These are phyloP conservation scores for Eutrema salsugineum DNA, from an alignment of 441 rosid genomes.

Conservation along the genomic window DNA sequence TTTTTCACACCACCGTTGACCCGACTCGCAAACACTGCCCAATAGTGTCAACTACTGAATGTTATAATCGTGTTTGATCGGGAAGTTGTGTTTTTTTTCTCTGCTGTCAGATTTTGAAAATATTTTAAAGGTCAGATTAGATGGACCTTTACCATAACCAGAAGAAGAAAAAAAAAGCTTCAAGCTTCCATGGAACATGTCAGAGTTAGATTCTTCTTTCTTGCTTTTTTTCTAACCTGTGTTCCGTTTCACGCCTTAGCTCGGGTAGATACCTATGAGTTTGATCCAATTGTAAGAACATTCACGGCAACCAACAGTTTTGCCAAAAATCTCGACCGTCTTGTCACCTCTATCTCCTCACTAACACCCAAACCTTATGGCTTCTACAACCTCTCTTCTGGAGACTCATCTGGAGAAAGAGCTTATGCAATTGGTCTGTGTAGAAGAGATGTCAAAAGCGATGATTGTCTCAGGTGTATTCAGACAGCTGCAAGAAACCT, in stretches of 20 bases:
- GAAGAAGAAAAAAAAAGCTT: background rate
- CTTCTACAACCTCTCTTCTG: constrained; percentile 35
- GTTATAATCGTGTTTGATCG: background rate
- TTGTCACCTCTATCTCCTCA: constrained; percentile 35
- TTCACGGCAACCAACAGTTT: constrained; percentile 38
- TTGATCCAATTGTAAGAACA: constrained; percentile 21
- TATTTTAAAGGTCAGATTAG: background rate
- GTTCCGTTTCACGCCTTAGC: constrained; percentile 15
- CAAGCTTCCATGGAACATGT: constrained; percentile 12
- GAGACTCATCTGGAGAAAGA: background rate
- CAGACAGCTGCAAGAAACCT: constrained; percentile 23
- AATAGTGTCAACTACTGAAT: background rate
- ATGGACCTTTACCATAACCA: background rate
- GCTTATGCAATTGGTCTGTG: constrained; percentile 34
- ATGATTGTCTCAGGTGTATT: constrained; percentile 38
- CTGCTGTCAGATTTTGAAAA: background rate
- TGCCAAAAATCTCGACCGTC: constrained; percentile 32
- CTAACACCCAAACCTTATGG: constrained; percentile 16
- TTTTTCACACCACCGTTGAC: constrained; percentile 5
- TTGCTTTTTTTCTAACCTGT: constrained; percentile 1
- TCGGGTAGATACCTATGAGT: constrained; percentile 8
- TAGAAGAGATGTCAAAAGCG: constrained; percentile 36
- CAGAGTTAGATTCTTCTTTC: background rate
- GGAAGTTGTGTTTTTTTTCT: constrained; percentile 16
- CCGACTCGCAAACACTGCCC: background rate